These are phyloP conservation scores for Ogataea pignaliae DNA, from an alignment of 805 yeast genomes.

Conservation along the genomic window DNA sequence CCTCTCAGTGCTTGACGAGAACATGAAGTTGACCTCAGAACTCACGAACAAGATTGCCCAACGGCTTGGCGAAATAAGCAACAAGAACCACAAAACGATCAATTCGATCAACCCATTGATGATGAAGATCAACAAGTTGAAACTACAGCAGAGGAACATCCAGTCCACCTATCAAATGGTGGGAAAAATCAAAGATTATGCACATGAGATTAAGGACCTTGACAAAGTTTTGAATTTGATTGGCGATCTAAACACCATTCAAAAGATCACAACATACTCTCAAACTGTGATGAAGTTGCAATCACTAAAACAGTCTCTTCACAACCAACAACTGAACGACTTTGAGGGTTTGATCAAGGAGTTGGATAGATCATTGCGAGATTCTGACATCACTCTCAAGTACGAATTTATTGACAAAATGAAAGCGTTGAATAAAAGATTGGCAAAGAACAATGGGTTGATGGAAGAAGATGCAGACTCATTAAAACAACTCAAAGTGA, in stretches of 20 bases:
- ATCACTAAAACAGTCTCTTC: conserved; percentile 12
- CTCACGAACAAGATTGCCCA: conserved; percentile 51
- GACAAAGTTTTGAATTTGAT: conserved; percentile 33
- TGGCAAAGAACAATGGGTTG: conserved; percentile 10
- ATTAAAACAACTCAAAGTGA: conserved; percentile 34
- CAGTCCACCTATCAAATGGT: conserved; percentile 47
- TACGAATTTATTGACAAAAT: conserved; percentile 44
- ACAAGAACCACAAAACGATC: conserved; percentile 52
- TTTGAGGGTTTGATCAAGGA: conserved; percentile 67
- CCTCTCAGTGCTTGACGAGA: conserved; percentile 74
- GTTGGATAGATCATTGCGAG: conserved; percentile 49
- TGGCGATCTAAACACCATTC: conserved; percentile 26
- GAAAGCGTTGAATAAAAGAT: conserved; percentile 37
- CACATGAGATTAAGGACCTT: conserved; percentile 27
- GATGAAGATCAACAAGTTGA: conserved; percentile 53
- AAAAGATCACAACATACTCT: conserved; percentile 42
- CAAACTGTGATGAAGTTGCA: conserved; percentile 32
- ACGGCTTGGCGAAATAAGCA: conserved; percentile 51
- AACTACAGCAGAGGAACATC: conserved; percentile 51
- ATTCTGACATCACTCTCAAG: conserved; percentile 52
- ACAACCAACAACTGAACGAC: conserved; percentile 32
- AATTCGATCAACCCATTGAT: conserved; percentile 68
- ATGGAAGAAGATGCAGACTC: conserved; percentile 33
- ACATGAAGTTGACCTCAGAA: conserved; percentile 53
- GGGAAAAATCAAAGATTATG: conserved; percentile 44